These are phyloP conservation scores for Anthracocystis walkeri DNA, from an alignment of 1,284 basidiomycete species.

Conservation along the genomic window DNA sequence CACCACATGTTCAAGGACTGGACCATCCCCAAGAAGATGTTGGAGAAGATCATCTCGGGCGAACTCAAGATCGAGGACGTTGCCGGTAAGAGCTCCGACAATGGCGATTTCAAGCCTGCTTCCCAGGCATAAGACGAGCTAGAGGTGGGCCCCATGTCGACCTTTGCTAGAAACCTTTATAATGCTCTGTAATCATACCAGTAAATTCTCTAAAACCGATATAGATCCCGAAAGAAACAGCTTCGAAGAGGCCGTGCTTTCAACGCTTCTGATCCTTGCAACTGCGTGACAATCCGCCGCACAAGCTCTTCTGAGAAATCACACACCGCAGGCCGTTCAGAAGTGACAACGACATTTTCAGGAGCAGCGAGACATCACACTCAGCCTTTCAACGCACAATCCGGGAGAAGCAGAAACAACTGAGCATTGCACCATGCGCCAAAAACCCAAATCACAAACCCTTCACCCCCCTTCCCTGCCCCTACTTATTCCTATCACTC, in stretches of 20 bases:
- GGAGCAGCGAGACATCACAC: too few relatives aligned
- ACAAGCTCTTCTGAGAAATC: too few relatives aligned
- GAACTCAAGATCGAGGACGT: slow-evolving; percentile 53
- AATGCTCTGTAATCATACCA: slow-evolving; percentile 8
- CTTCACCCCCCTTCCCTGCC: neutral
- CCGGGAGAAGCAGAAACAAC: too few relatives aligned
- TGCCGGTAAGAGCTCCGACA: slow-evolving; percentile 44
- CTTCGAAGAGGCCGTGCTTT: too few relatives aligned
- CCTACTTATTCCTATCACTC: slow-evolving; percentile 42
- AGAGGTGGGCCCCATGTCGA: neutral
- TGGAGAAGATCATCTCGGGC: slow-evolving; percentile 57
- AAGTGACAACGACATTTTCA: too few relatives aligned
- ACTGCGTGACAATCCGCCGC: too few relatives aligned
- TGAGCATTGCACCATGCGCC: too few relatives aligned
- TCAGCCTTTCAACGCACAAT: too few relatives aligned
- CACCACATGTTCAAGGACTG: slow-evolving; percentile 68
- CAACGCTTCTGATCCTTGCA: too few relatives aligned
- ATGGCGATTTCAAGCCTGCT: slow-evolving; percentile 38
- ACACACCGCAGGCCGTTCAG: too few relatives aligned
- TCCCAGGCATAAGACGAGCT: slow-evolving; percentile 17
- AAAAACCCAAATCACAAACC: neutral
- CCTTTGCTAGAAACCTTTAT: neutral
- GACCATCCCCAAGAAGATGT: slow-evolving; percentile 64
- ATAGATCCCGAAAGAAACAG: slow-evolving; percentile 1
- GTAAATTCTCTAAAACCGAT: neutral